Percentiles rank a stretch among this genome's conserved stretches.
Evolutionary conservation across 2,329 filamentous ascomycete genomes (phyloP).

Genomic region (Tothia fuscella): DNA sequence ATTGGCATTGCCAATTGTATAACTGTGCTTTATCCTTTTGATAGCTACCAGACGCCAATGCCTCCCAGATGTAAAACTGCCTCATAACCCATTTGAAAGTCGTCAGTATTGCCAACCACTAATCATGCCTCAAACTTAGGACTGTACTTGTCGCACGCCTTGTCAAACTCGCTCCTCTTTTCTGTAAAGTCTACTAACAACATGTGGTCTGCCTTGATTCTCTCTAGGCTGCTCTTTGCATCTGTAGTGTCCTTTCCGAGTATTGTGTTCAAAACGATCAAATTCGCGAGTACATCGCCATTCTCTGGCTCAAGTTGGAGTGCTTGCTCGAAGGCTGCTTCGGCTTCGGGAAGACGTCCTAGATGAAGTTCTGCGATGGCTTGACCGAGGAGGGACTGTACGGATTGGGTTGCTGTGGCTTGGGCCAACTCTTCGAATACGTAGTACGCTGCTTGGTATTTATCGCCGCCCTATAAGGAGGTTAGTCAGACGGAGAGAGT

Average conservation of each 20-base stretch:
- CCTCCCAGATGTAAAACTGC: too few relatives aligned
- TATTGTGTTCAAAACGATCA: conserved; percentile 66
- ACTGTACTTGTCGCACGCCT: conserved; percentile 74
- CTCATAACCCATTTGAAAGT: too few relatives aligned
- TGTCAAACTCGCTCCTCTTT: conserved; percentile 81
- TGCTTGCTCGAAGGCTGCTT: conserved; percentile 73
- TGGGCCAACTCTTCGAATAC: conserved; percentile 94
- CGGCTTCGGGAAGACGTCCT: conserved; percentile 76
- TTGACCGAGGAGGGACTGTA: conserved; percentile 69
- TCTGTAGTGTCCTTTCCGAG: conserved; percentile 59
- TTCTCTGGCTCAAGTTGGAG: conserved; percentile 60
- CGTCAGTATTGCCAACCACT: too few relatives aligned
- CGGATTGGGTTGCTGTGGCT: conserved; percentile 66
- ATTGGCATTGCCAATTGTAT: too few relatives aligned
- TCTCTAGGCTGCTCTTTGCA: conserved; percentile 39
- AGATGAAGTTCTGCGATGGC: conserved; percentile 87
- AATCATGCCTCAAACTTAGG: conserved; percentile 58
- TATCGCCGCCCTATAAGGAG: conserved; percentile 64
- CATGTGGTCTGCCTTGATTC: conserved; percentile 53
- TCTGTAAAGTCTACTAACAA: conserved; percentile 64
- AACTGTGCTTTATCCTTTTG: too few relatives aligned
- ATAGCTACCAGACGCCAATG: too few relatives aligned
- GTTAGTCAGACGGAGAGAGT: conserved; percentile 15
- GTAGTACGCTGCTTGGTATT: conserved; percentile 94
- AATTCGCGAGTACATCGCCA: conserved; percentile 68